A percentile compares a stretch with the other conserved stretches of the same genome.
Evolutionary conservation across 495 filamentous ascomycete genomes (phyloP).

Genomic region (Eremomyces bilateralis): DNA sequence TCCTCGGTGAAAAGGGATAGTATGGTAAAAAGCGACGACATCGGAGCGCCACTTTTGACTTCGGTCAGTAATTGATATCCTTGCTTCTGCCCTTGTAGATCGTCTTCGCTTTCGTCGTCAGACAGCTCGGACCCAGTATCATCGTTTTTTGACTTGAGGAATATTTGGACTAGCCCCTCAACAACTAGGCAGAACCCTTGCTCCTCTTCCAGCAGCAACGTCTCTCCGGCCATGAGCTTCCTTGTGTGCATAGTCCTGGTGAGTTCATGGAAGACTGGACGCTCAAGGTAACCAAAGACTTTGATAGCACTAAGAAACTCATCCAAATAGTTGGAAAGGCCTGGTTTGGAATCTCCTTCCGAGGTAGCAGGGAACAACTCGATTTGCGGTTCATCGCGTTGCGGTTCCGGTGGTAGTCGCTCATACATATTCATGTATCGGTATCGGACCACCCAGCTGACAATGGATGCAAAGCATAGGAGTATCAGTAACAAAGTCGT

Average conservation of each 20-base stretch:
- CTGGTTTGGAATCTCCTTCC: constrained; percentile 74
- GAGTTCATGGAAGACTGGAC: constrained; percentile 91
- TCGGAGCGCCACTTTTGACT: constrained; percentile 92
- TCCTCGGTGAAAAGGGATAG: constrained; percentile 93
- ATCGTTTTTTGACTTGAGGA: constrained; percentile 72
- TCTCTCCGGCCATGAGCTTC: constrained; percentile 90
- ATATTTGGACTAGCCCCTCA: constrained; percentile 92
- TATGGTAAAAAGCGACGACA: constrained; percentile 96
- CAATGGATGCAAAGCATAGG: constrained; percentile 48
- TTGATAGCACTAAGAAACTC: constrained; percentile 99
- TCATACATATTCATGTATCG: constrained; percentile 90
- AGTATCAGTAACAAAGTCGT: constrained; percentile 81
- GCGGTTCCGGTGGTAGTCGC: constrained; percentile 76
- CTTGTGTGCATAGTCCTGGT: constrained; percentile 95
- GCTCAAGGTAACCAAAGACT: constrained; percentile 91
- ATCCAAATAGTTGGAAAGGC: constrained; percentile 83
- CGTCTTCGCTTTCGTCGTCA: constrained; percentile 39
- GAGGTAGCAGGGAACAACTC: constrained; percentile 86
- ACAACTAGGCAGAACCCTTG: constrained; percentile 96
- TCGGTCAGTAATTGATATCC: constrained; percentile 89
- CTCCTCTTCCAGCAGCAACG: constrained; percentile 82
- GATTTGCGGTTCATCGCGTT: constrained; percentile 84
- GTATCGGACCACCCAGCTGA: constrained; percentile 87
- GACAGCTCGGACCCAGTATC: constrained; percentile 17
- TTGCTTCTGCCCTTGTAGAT: constrained; percentile 35